phyloP scores from a whole-genome alignment of 2,329 filamentous ascomycete genomes.

The Pseudocercospora vitis region DNA sequence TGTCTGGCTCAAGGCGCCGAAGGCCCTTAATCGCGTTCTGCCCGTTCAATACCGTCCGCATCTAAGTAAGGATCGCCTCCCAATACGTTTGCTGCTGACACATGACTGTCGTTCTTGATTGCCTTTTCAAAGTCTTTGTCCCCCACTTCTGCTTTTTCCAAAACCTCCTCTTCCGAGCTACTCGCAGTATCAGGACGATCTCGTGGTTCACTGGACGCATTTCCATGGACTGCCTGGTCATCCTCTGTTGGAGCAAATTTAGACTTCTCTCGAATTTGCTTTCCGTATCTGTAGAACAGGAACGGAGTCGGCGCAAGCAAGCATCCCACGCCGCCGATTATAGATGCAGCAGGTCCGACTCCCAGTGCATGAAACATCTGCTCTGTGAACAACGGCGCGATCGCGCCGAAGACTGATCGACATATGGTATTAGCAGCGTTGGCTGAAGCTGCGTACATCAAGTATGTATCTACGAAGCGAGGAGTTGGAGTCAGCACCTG shows the following conservation, averaged over 20 bases:
- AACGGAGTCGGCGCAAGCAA: slow-evolving; percentile 38
- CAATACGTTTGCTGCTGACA: neutral
- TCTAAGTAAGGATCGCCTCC: slow-evolving; percentile 20
- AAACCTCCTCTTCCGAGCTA: slow-evolving; percentile 12
- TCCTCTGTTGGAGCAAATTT: slow-evolving; percentile 23
- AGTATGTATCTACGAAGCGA: slow-evolving; percentile 1
- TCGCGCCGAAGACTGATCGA: slow-evolving; percentile 33
- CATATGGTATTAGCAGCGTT: slow-evolving; percentile 28
- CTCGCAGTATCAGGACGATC: neutral
- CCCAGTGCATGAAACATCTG: slow-evolving; percentile 37
- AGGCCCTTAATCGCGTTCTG: no score
- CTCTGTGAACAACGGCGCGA: slow-evolving; percentile 34
- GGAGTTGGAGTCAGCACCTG: no score
- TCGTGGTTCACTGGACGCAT: neutral
- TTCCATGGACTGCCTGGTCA: neutral
- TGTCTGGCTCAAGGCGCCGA: no score
- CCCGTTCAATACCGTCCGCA: slow-evolving; percentile 22
- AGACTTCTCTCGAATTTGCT: slow-evolving; percentile 15
- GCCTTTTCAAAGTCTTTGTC: slow-evolving; percentile 9
- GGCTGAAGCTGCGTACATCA: neutral
- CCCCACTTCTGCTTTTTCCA: slow-evolving; percentile 3
- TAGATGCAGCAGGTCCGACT: slow-evolving; percentile 35
- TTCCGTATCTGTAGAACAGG: slow-evolving; percentile 25
- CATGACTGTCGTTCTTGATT: slow-evolving; percentile 2
- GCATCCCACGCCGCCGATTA: slow-evolving; percentile 49